Conservation (phyloP, 2,329 filamentous ascomycete genomes). For the Diaporthe batatas region DNA sequence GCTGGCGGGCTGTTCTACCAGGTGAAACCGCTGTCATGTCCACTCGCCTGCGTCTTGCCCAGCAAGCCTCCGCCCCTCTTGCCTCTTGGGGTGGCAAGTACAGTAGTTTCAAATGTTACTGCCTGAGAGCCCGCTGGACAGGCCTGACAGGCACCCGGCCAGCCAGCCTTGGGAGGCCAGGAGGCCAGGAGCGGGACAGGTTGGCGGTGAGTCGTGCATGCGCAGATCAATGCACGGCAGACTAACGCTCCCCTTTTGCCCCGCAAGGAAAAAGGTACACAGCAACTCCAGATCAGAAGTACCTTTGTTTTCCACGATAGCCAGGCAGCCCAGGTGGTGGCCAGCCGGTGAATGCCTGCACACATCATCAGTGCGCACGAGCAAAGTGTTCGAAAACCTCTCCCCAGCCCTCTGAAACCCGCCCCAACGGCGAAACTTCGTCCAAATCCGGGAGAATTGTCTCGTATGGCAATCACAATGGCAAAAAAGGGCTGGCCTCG, state of each 20-base stretch:
- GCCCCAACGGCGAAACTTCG: conserved; percentile 11
- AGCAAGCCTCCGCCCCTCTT: too few relatives aligned
- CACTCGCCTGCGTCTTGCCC: neutral
- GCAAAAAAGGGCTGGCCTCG: neutral
- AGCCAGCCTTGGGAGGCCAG: too few relatives aligned
- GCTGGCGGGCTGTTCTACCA: conserved; percentile 15
- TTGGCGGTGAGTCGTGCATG: conserved; percentile 33
- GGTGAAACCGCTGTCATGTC: conserved; percentile 14
- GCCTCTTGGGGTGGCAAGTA: conserved; percentile 4
- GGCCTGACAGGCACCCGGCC: too few relatives aligned
- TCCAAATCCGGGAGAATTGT: conserved; percentile 16
- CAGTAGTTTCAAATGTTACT: too few relatives aligned
- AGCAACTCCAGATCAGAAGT: conserved; percentile 13
- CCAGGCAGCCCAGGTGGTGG: too few relatives aligned
- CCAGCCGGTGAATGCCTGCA: neutral
- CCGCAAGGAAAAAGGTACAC: conserved; percentile 8
- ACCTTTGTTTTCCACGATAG: neutral
- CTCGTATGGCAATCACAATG: neutral
- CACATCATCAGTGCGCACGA: neutral
- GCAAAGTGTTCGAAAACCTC: neutral
- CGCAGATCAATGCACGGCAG: conserved; percentile 28
- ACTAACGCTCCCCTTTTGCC: conserved; percentile 4
- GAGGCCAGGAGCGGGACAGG: conserved; percentile 6
- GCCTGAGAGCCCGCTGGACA: too few relatives aligned
- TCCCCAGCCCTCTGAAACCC: neutral